Percentiles rank a stretch among this genome's conserved stretches.
Evolutionary conservation across 768 basidiomycete genomes (phyloP).

Genomic region (Suillus cothurnatus): DNA sequence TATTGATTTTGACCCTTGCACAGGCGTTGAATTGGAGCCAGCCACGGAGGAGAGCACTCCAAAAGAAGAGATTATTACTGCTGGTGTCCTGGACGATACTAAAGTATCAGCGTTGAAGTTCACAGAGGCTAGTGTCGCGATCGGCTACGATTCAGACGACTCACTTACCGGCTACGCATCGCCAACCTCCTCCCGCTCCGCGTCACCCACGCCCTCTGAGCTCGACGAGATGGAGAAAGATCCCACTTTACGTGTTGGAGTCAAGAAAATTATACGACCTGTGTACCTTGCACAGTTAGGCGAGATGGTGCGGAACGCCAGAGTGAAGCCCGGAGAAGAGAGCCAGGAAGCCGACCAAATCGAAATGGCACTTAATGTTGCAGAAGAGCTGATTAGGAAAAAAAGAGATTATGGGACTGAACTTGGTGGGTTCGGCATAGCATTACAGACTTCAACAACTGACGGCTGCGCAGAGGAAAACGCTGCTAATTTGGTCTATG

Average conservation of each 20-base stretch:
- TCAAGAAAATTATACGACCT: constrained; percentile 73
- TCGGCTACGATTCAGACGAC: constrained; percentile 77
- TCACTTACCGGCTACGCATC: constrained; percentile 79
- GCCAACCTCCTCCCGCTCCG: constrained; percentile 62
- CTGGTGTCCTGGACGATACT: constrained; percentile 8
- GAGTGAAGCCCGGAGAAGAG: constrained; percentile 51
- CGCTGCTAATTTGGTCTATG: constrained; percentile 77
- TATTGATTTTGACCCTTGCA: constrained; percentile 43
- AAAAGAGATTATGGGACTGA: constrained; percentile 88
- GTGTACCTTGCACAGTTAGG: constrained; percentile 90
- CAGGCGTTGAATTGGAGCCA: constrained; percentile 14
- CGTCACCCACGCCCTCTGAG: constrained; percentile 81
- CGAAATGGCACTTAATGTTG: constrained; percentile 78
- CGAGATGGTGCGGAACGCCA: constrained; percentile 68
- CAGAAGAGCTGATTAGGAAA: constrained; percentile 81
- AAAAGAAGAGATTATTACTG: constrained; percentile 14
- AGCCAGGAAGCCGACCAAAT: constrained; percentile 72
- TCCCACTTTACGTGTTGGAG: constrained; percentile 73
- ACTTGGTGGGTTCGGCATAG: constrained; percentile 53
- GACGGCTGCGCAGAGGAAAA: constrained; percentile 73
- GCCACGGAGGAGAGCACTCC: constrained; percentile 11
- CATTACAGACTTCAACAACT: constrained; percentile 4
- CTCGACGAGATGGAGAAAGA: constrained; percentile 85
- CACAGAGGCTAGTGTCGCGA: not conserved
- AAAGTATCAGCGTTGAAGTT: constrained; percentile 3